A percentile compares a stretch with the other conserved stretches of the same genome.
Conservation (phyloP, 371 early-diverging fungal species). For the Mucor lusitanicus region DNA sequence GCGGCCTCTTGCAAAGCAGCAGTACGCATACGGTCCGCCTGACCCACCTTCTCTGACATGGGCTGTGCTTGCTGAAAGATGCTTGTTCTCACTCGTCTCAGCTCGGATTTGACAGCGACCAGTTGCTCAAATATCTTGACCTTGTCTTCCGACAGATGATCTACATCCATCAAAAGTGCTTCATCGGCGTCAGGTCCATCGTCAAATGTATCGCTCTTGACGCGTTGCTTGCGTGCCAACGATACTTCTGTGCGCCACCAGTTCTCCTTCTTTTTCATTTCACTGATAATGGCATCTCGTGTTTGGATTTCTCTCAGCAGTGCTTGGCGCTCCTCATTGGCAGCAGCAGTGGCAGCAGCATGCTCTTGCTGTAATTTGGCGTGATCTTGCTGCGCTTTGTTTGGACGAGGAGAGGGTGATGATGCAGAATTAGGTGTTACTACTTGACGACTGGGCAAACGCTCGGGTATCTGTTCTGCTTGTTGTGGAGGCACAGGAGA, state of each 20-base stretch:
- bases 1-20: conserved; percentile 65
- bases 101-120: conserved; percentile 42
- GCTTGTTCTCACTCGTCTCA: conserved; percentile 43
- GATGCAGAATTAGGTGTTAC: not conserved
- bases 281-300: conserved; percentile 40
- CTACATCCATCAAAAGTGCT: conserved; percentile 36
- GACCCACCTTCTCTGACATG: conserved; percentile 49
- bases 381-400: not conserved
- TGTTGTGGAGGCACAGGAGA: not conserved
- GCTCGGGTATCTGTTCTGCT: conserved; percentile 8
- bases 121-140: conserved; percentile 48
- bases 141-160: conserved; percentile 36
- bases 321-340: conserved; percentile 20
- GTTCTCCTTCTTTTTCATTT: conserved; percentile 55
- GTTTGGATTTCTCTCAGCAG: conserved; percentile 43
- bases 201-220: conserved; percentile 26
- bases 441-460: conserved; percentile 14
- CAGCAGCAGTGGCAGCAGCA: not conserved
- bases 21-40: conserved; percentile 58
- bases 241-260: conserved; percentile 60
- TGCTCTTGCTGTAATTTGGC: too few species aligned
- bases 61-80: conserved; percentile 58
- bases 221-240: conserved; percentile 40
- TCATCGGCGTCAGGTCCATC: conserved; percentile 40
- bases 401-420: conserved; percentile 1